Percentiles rank a stretch among this genome's conserved stretches.
phyloP scores from a whole-genome alignment of 2,329 filamentous ascomycete species.

The Aureobasidium lini region DNA sequence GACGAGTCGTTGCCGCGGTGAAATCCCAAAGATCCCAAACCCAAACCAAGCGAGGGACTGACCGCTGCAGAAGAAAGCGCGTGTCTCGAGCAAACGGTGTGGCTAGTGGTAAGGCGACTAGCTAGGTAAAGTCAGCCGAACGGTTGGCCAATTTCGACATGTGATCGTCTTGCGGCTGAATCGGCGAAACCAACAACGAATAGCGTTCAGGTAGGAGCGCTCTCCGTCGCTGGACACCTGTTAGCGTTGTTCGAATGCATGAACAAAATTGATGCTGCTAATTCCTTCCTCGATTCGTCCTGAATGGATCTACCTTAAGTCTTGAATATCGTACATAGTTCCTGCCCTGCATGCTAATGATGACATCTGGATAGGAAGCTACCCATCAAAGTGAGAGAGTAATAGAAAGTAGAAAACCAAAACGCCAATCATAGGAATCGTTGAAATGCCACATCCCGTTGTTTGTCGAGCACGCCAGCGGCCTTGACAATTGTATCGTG shows the following conservation, averaged over 20 bases:
- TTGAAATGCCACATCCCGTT: background rate
- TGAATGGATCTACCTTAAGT: background rate
- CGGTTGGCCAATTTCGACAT: background rate
- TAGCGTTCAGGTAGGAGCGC: background rate
- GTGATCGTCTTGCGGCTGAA: background rate
- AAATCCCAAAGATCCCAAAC: background rate
- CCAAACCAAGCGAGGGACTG: background rate
- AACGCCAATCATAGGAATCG: background rate
- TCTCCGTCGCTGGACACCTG: background rate
- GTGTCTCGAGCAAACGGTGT: background rate
- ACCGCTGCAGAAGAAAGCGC: background rate
- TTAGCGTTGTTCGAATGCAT: background rate
- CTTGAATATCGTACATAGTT: background rate
- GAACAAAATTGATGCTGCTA: background rate
- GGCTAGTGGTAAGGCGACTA: background rate
- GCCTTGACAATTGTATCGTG: background rate
- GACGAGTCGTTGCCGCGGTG: background rate
- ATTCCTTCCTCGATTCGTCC: background rate
- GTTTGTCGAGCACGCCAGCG: constrained; percentile 5
- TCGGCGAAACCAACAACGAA: background rate
- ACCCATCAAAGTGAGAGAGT: background rate
- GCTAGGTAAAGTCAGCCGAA: background rate
- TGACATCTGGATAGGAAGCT: background rate
- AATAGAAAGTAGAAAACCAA: background rate
- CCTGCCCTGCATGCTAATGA: background rate